phyloP scores from a whole-genome alignment of 305 asterid genomes.

The Rubia peregrina region DNA sequence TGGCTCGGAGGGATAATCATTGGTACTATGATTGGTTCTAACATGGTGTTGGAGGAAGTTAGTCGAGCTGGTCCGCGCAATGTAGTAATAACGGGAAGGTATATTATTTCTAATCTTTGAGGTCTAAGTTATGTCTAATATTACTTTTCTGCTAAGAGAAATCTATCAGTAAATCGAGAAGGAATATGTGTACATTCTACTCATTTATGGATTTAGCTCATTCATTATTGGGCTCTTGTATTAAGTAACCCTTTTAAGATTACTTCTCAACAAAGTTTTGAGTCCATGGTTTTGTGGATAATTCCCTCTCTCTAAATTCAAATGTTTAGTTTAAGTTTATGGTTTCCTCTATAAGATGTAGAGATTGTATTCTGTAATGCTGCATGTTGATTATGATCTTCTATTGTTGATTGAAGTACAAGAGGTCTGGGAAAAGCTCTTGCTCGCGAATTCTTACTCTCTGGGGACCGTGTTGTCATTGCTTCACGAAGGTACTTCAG shows the following conservation, averaged over 20 bases:
- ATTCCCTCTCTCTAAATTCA: background rate
- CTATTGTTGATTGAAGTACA: conserved; percentile 54
- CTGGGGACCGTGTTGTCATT: conserved; percentile 82
- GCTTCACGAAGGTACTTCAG: conserved; percentile 77
- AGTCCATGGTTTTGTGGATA: background rate
- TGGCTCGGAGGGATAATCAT: conserved; percentile 94
- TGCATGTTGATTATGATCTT: conserved; percentile 19
- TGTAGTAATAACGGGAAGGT: conserved; percentile 96
- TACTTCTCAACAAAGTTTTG: background rate
- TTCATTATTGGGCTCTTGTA: background rate
- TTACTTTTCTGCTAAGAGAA: background rate
- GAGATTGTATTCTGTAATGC: background rate
- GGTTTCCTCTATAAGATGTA: background rate
- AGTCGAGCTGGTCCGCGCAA: conserved; percentile 93
- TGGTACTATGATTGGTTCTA: conserved; percentile 93
- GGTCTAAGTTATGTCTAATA: background rate
- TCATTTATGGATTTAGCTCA: background rate
- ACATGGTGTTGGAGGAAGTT: conserved; percentile 90
- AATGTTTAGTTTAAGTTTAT: background rate
- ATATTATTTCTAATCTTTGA: conserved; percentile 7
- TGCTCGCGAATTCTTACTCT: conserved; percentile 86
- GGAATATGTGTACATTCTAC: background rate
- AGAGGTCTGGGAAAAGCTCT: conserved; percentile 93
- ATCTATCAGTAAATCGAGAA: background rate
- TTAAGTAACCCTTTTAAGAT: background rate